These are phyloP conservation scores for Tephrocybe sp. DNA, from an alignment of 768 basidiomycete species.

Conservation along the genomic window DNA sequence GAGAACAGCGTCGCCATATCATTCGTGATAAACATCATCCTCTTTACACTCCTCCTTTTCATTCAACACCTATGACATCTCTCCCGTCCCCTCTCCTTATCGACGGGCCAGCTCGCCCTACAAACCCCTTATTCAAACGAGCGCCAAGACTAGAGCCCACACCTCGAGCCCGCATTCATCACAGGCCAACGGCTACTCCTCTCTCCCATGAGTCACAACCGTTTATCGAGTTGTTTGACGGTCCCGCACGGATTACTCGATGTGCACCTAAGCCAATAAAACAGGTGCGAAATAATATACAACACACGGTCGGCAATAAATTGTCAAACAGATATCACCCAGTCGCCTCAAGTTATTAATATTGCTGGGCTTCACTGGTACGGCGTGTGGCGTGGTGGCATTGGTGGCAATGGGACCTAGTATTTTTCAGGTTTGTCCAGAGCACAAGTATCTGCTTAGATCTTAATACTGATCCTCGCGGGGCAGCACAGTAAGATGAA, in stretches of 20 bases:
- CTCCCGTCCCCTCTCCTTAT: slow-evolving; percentile 41
- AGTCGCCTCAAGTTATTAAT: not conserved
- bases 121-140: not conserved
- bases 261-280: not conserved
- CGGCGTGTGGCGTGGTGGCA: slow-evolving; percentile 3
- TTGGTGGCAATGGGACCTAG: not conserved
- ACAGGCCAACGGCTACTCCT: not conserved
- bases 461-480: no score
- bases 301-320: not conserved
- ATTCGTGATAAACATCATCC: not conserved
- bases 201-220: not conserved
- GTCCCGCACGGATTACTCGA: slow-evolving; percentile 4
- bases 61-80: slow-evolving; percentile 16
- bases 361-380: slow-evolving; percentile 1
- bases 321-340: not conserved
- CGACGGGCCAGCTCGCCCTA: slow-evolving; percentile 44
- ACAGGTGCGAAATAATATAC: not conserved
- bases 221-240: slow-evolving; percentile 4
- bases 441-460: no score
- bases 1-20: slow-evolving; percentile 14
- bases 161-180: not conserved
- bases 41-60: not conserved
- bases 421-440: no score
- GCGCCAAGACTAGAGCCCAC: not conserved
- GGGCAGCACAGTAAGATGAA: no score